Percentiles rank a stretch among this genome's conserved stretches.
These are phyloP conservation scores for Wickerhamiella qilinensis DNA, from an alignment of 805 yeast species.

Conservation along the genomic window DNA sequence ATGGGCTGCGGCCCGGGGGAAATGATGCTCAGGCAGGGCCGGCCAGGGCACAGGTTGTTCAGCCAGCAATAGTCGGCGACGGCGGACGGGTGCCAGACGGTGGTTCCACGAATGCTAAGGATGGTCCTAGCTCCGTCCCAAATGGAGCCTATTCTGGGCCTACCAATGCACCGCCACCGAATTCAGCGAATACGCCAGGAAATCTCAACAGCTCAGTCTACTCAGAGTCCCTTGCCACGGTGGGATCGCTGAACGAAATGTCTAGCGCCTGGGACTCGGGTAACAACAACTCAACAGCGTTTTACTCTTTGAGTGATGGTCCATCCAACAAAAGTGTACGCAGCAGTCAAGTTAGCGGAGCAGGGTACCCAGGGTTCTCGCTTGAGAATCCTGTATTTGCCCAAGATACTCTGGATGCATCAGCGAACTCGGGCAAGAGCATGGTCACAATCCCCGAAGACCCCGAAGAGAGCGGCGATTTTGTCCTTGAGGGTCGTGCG, in stretches of 20 bases:
- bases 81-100: background rate
- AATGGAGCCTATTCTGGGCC: too few species aligned
- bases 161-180: too few species aligned
- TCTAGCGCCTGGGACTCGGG: background rate
- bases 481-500: conserved; percentile 1
- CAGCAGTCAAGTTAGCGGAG: background rate
- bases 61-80: background rate
- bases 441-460: conserved; percentile 8
- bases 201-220: background rate
- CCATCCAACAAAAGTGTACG: background rate
- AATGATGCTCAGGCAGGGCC: conserved; percentile 5
- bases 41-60: background rate
- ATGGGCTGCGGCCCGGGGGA: conserved; percentile 50
- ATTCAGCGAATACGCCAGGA: background rate
- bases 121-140: background rate
- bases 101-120: background rate
- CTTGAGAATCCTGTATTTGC: background rate
- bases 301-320: background rate
- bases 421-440: conserved; percentile 5
- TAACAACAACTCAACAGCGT: background rate
- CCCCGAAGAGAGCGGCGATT: conserved; percentile 2
- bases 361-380: background rate
- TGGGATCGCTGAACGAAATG: background rate
- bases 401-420: conserved; percentile 5
- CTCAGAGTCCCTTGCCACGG: background rate